phyloP scores from a whole-genome alignment of 2,329 filamentous ascomycete genomes.

The Sporothrix dimorphospora region DNA sequence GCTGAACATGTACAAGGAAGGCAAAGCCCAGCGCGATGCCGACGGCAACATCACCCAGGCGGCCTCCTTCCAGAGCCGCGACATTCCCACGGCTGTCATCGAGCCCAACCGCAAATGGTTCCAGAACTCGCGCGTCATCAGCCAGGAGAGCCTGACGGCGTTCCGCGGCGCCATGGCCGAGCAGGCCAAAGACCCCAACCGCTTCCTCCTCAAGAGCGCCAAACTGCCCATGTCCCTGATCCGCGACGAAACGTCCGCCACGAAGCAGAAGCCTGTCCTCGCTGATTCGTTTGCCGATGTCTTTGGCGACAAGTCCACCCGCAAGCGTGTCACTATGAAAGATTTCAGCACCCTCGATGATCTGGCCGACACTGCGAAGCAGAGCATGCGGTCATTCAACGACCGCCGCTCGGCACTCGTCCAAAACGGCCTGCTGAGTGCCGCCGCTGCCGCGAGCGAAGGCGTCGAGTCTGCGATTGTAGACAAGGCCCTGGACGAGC shows the following conservation, averaged over 20 bases:
- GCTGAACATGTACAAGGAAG: constrained; percentile 76
- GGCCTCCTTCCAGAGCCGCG: constrained; percentile 63
- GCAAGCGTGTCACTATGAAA: constrained; percentile 73
- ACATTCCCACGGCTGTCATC: constrained; percentile 80
- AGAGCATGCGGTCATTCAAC: constrained; percentile 79
- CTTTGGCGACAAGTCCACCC: constrained; percentile 90
- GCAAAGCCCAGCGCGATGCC: constrained; percentile 79
- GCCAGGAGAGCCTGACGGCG: constrained; percentile 68
- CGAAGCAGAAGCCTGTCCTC: constrained; percentile 63
- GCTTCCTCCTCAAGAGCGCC: constrained; percentile 93
- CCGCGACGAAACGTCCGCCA: constrained; percentile 64
- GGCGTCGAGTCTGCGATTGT: constrained; percentile 43
- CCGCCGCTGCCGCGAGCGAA: constrained; percentile 57
- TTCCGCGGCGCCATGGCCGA: constrained; percentile 94
- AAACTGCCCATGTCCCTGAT: constrained; percentile 97
- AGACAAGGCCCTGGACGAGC: constrained; percentile 45
- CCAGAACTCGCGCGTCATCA: constrained; percentile 87
- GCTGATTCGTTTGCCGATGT: constrained; percentile 71
- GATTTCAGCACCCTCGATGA: constrained; percentile 80
- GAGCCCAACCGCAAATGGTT: constrained; percentile 99
- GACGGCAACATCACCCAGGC: constrained; percentile 78
- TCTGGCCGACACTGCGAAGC: constrained; percentile 76
- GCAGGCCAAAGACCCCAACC: constrained; percentile 86
- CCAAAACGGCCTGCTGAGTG: constrained; percentile 70
- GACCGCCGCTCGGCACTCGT: constrained; percentile 67